Evolutionary conservation across 257 asterid genomes (phyloP).

Genomic region (Nicotiana obtusifolia): DNA sequence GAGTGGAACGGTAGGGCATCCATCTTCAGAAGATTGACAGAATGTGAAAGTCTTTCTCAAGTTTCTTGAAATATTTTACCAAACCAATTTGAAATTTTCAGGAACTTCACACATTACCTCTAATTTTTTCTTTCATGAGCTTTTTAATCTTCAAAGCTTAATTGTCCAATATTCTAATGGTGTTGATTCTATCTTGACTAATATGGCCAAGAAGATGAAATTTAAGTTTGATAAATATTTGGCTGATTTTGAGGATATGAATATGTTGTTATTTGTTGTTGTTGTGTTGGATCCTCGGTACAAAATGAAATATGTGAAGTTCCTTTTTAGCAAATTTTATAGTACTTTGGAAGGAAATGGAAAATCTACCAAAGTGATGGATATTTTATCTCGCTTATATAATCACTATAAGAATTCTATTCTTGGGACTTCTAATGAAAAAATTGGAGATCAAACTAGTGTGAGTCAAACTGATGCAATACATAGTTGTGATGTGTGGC

Average conservation of each 20-base stretch:
- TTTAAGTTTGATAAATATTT: conserved; percentile 1
- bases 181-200: neutral
- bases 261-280: neutral
- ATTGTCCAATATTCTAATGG: neutral
- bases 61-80: neutral
- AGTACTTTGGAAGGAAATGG: neutral
- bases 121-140: neutral
- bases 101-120: neutral
- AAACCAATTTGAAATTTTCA: neutral
- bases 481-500: neutral
- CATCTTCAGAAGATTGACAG: neutral
- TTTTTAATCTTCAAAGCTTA: neutral
- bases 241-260: neutral
- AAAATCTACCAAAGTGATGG: neutral
- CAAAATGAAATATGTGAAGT: neutral
- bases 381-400: neutral
- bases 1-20: neutral
- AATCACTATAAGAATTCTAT: neutral
- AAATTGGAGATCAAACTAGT: neutral
- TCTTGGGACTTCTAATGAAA: neutral
- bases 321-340: neutral
- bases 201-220: neutral
- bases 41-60: neutral
- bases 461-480: neutral
- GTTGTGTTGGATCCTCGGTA: neutral